phyloP scores from a whole-genome alignment of 1,284 basidiomycete genomes.

The Leccinum olivaceoglutinosum region DNA sequence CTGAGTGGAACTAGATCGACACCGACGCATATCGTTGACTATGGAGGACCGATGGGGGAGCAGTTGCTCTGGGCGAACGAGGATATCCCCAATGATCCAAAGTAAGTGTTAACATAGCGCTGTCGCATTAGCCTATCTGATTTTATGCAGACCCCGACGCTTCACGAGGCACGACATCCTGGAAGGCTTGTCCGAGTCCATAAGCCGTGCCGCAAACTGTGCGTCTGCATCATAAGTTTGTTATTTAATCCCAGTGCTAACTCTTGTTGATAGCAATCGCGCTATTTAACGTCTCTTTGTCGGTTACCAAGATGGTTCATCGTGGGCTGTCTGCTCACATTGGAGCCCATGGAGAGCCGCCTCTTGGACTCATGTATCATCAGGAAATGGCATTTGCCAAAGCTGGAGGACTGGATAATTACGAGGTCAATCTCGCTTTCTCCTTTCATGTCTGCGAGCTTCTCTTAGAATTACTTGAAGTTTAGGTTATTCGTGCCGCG shows the following conservation, averaged over 20 bases:
- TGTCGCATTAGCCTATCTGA: constrained; percentile 1
- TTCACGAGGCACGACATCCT: constrained; percentile 62
- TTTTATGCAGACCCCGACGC: constrained; percentile 43
- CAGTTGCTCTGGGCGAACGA: constrained; percentile 61
- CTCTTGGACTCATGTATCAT: constrained; percentile 70
- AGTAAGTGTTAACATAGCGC: constrained; percentile 38
- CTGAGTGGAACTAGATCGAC: constrained; percentile 66
- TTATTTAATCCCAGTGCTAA: constrained; percentile 6
- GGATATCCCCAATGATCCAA: constrained; percentile 60
- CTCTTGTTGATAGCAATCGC: constrained; percentile 43
- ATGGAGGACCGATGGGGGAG: constrained; percentile 64
- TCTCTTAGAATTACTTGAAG: background rate
- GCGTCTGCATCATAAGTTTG: constrained; percentile 19
- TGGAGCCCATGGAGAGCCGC: constrained; percentile 72
- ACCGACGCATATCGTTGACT: constrained; percentile 70
- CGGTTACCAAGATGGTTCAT: constrained; percentile 60
- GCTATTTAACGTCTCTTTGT: constrained; percentile 62
- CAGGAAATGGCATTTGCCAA: constrained; percentile 62
- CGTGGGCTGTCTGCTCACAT: constrained; percentile 57
- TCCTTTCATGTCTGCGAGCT: background rate
- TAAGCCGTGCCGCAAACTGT: constrained; percentile 55
- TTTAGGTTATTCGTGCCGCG: constrained; percentile 59
- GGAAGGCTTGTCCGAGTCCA: constrained; percentile 57
- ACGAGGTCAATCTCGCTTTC: constrained; percentile 33
- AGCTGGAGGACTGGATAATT: constrained; percentile 49